Conservation (phyloP, 768 basidiomycete genomes). For the Lactarius sp. region DNA sequence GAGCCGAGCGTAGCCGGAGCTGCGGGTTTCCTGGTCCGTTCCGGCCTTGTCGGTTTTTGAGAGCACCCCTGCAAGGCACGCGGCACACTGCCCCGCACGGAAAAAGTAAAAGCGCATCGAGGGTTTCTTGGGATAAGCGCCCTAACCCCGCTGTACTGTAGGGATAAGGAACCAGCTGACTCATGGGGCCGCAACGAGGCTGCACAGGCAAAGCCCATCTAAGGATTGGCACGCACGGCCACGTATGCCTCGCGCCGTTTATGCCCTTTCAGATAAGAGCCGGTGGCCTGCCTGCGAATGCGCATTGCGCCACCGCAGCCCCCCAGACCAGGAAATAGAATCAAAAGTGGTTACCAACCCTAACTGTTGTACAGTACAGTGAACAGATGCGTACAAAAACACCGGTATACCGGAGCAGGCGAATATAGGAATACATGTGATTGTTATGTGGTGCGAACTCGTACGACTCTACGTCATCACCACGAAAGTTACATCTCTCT, state of each 20-base stretch:
- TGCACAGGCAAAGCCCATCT: neutral
- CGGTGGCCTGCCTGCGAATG: neutral
- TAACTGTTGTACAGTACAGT: neutral
- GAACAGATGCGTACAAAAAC: neutral
- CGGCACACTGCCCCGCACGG: neutral
- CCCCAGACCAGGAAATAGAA: too few species aligned
- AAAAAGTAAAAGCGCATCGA: neutral
- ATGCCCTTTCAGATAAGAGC: neutral
- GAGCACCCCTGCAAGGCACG: neutral
- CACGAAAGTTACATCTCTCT: neutral
- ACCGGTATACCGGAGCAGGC: neutral
- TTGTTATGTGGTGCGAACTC: neutral
- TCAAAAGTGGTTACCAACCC: too few species aligned
- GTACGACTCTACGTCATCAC: neutral
- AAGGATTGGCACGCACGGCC: slow-evolving; percentile 7
- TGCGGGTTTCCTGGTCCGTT: neutral
- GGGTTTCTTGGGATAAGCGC: neutral
- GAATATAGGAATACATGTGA: neutral
- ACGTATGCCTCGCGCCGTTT: neutral
- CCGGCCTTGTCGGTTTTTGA: slow-evolving; percentile 15
- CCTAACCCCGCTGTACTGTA: slow-evolving; percentile 6
- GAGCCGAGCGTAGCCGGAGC: slow-evolving; percentile 3
- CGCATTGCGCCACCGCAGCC: neutral
- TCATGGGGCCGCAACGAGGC: neutral
- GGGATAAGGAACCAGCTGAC: slow-evolving; percentile 3